These are phyloP conservation scores for Rhizopus delemar DNA, from an alignment of 371 early-diverging fungal genomes.

Conservation along the genomic window DNA sequence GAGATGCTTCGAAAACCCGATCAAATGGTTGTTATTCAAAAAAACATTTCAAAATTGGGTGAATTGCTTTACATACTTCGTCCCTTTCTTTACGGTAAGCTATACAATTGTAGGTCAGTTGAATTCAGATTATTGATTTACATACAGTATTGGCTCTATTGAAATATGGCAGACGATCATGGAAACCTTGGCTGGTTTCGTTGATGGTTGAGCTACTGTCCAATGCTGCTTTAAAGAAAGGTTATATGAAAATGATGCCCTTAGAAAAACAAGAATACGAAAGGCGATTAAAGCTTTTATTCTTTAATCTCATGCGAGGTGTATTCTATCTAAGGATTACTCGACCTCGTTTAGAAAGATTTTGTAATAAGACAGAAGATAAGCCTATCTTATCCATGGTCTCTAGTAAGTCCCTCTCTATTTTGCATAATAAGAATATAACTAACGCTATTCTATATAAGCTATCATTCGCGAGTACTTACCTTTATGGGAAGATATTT, in stretches of 20 bases:
- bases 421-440: neutral
- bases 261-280: conserved; percentile 81
- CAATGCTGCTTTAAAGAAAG: conserved; percentile 39
- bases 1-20: conserved; percentile 64
- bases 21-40: conserved; percentile 69
- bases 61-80: conserved; percentile 84
- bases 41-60: conserved; percentile 60
- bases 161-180: conserved; percentile 73
- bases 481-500: conserved; percentile 91
- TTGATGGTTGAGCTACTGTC: conserved; percentile 70
- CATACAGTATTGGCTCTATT: conserved; percentile 69
- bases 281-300: conserved; percentile 67
- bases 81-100: conserved; percentile 78
- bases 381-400: conserved; percentile 47
- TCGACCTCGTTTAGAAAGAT: conserved; percentile 50
- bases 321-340: conserved; percentile 85
- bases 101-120: no score
- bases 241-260: conserved; percentile 46
- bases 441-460: conserved; percentile 12
- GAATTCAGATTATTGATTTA: neutral
- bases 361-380: conserved; percentile 48
- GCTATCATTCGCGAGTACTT: conserved; percentile 85
- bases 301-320: conserved; percentile 81
- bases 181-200: conserved; percentile 88
- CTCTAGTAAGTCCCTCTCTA: conserved; percentile 29